Evolutionary conservation across 2,329 filamentous ascomycete species (phyloP), one percentile per base, ranked within the genome.

Genomic region (Calonectria leucothoes): DNA sequence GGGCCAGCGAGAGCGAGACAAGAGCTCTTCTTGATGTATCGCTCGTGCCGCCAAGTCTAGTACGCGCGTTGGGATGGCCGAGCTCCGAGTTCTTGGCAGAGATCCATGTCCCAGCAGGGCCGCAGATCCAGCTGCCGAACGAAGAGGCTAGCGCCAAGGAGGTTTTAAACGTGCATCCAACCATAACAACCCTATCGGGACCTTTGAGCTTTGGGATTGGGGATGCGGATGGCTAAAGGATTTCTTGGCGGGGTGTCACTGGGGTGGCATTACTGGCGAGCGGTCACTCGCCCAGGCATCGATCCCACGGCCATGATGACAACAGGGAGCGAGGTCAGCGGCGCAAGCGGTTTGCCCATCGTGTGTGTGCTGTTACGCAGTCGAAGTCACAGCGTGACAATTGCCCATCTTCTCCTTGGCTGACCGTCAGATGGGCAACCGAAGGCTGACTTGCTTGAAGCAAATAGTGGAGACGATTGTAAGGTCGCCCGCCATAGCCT

Each of bases 51-150:
- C 79, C 79, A 81, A 81, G 79, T 80, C 70, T 35, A 74, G 79
- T 76, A 78, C 79, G 78, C 79, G 79, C 77, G 77, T 81, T 80
- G 79, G 66, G 67, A 81, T 63, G 77, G 79, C 77, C 77, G 76
- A 78, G 77, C 77, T 76, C 75, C 78, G 78, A 80, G 63, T 75
- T 75, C 79, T 80, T 81, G 79, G 78, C 79, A 70, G 69, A 71
- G 78, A 81, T 77, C 77, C 78, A 79, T 80, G 79, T 75, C 75
- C 74, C 74, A 69, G 78, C 69, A 77, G 73, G 75, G 70, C 70
- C 79, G 77, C 79, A 81, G 78, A 81, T 81, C 79, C 75, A 81
- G 71, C 76, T 78, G 78, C 76, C 71, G 75, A 74, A 74, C 73
- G 70, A 75, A 75, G 69, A 74, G 74, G 73, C 75, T 81, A 81